Base-by-base conservation (phyloP, 2,329 filamentous ascomycete genomes). In the Trichothecium roseum region DNA sequence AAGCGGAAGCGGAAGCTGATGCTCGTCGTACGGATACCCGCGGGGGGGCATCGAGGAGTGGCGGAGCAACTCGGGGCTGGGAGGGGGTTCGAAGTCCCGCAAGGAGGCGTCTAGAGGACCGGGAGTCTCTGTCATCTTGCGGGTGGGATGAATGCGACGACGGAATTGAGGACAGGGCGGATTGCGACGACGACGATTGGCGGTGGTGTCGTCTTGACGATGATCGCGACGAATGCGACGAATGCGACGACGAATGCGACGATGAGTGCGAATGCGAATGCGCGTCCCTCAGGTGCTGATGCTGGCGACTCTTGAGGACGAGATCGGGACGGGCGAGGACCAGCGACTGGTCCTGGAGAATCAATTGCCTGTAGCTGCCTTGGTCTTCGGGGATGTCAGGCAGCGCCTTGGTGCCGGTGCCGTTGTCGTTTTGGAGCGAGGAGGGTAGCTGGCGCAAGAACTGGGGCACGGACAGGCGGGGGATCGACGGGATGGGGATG, bases 71-170 rank as follows among this genome's bases (percentile, higher is more conserved):
- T 38, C 41, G 34, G 49, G 49, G 38, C 56, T 61, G 53, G 58
- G 61, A 51, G 65, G 66, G 48, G 60, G 65, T 49, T 67, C 69
- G 66, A 68, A 69, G 48, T 72, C 70, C 60, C 62, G 66, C 50
- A 71, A 61, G 40, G 68, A 73, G 47, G 52, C 67, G 63, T 71
- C 70, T 51, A 66, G 61, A 37, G 47, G 53, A 48, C 63, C 59
- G 46, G 55, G 52, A 38, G 42, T 58, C 49, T 60, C 56, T 51
- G 42, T 50, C 50, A 46, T 55, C 36, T 33, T 42, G 20, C 7
- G 40, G 13, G 42, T 42, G 27, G 37, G 41, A 14, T 43, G 36
- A 36, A 24, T 24, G 20, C 20, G 20, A 30, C 41, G 36, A 28
- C 44, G 41, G 38, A 45, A 31, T 37, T 41, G 26, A 32, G 39